Evolutionary conservation across 768 basidiomycete genomes (phyloP), one percentile per base, ranked within the genome.

Genomic region (Lactifluus pinguis): DNA sequence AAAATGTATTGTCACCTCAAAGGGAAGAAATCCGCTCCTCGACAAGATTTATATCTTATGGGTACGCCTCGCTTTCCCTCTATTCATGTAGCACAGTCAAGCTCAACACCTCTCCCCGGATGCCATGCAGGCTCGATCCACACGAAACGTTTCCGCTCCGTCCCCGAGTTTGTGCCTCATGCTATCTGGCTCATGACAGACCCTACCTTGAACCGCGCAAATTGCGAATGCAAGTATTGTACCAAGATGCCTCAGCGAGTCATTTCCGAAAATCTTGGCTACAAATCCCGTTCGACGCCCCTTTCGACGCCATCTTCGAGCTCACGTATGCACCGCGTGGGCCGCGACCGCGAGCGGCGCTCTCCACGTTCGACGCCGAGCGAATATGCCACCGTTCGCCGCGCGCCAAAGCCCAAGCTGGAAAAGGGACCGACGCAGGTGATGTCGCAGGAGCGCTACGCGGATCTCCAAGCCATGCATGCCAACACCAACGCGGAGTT

Each of bases 101-200:
- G 21, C 41, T 15, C 32, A 25, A 25, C 25, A 25, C 25, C 25
- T 25, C 25, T 25, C 25, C 25, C 25, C 25, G 30, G n/a, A 50
- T n/a, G 15, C 38, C 19, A 29, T 14, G 21, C 19, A 77, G 72
- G 73, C 73, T 84, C 84, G 2, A 59, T 66, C 34, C 60, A 72
- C 52, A 72, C 77, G 44, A 74, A 73, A 34, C 80, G 75, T 57
- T 93, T 92, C 71, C 86, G 92, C 47, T 92, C 90, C 13, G 76
- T 84, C n/a, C 86, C 86, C 51, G 92, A 94, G 69, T 91, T 93
- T 69, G 80, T 87, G 50, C 89, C 90, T 4, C 92, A 94, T 67
- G 87, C 87, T 2, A 76, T 84, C 60, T 93, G 90, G 90, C 79
- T 93, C 10, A 76, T 85, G 70, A 75, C 75, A 7, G 84, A 88